Evolutionary conservation across 768 basidiomycete genomes (phyloP).

Genomic region (Pleurotus eryngii): DNA sequence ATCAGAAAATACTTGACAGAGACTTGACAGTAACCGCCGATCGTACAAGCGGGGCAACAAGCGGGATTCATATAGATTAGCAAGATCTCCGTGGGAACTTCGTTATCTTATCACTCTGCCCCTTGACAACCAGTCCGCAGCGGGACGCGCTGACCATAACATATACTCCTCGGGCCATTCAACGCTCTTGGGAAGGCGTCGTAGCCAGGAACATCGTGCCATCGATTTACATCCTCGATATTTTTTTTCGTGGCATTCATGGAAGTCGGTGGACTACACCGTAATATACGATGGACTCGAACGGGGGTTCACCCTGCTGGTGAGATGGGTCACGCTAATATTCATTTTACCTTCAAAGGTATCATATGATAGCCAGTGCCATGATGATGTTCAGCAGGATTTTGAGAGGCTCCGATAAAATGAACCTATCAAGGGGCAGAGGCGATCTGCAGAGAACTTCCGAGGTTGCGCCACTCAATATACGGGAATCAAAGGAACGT

Average conservation of each 20-base stretch:
- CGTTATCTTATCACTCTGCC: conserved; percentile 3
- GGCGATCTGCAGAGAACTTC: too few relatives aligned
- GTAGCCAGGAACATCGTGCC: background rate
- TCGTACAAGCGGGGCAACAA: background rate
- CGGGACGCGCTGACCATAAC: background rate
- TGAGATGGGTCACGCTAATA: background rate
- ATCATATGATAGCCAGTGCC: conserved; percentile 7
- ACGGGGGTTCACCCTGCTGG: conserved; percentile 1
- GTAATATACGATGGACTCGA: background rate
- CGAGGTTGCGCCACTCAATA: too few relatives aligned
- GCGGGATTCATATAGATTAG: background rate
- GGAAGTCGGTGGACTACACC: background rate
- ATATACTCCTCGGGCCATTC: background rate
- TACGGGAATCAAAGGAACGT: too few relatives aligned
- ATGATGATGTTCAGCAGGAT: conserved; percentile 4
- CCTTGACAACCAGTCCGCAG: conserved; percentile 4
- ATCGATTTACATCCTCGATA: background rate
- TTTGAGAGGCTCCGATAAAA: background rate
- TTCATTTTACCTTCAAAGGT: background rate
- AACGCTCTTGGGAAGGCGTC: too few relatives aligned
- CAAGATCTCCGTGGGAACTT: background rate
- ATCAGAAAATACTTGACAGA: conserved; percentile 7
- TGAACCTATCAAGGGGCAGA: background rate
- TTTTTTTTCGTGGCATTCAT: background rate
- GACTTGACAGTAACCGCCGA: conserved; percentile 7